Conservation (phyloP, 1,139 yeast species). For the Casaregolazyma suthepensis region DNA sequence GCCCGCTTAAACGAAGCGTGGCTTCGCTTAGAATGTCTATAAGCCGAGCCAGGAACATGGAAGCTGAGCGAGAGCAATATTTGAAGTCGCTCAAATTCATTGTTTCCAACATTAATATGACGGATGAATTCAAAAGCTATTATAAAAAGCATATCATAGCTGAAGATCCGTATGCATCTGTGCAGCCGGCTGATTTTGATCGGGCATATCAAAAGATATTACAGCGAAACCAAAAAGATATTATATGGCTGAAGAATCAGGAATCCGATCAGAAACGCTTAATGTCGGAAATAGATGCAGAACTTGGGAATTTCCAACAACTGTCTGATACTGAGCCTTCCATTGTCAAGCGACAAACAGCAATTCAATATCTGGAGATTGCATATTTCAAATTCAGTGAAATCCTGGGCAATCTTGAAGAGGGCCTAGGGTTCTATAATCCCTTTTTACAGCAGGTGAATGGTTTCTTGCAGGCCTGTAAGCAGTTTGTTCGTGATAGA, state of each 20-base stretch:
- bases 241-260: slow-evolving; percentile 37
- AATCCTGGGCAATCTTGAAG: slow-evolving; percentile 53
- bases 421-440: slow-evolving; percentile 66
- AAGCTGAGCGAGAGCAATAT: slow-evolving; percentile 23
- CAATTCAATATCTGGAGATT: slow-evolving; percentile 49
- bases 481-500: slow-evolving; percentile 48
- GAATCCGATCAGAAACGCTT: slow-evolving; percentile 40
- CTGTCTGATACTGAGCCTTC: slow-evolving; percentile 29
- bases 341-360: slow-evolving; percentile 40
- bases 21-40: slow-evolving; percentile 40
- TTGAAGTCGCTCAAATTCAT: slow-evolving; percentile 25
- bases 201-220: slow-evolving; percentile 26
- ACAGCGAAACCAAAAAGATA: slow-evolving; percentile 38
- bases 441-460: slow-evolving; percentile 51
- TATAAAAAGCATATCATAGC: slow-evolving; percentile 13
- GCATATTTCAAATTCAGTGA: slow-evolving; percentile 52
- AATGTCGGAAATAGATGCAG: slow-evolving; percentile 40
- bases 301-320: slow-evolving; percentile 37
- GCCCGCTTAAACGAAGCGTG: slow-evolving; percentile 36
- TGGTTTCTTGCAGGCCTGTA: slow-evolving; percentile 46
- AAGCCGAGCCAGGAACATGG: slow-evolving; percentile 26
- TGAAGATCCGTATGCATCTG: slow-evolving; percentile 22
- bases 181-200: slow-evolving; percentile 29
- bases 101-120: slow-evolving; percentile 28
- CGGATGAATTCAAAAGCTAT: slow-evolving; percentile 24